phyloP scores from a whole-genome alignment of 1,139 yeast species.

The Candida mesenterica region DNA sequence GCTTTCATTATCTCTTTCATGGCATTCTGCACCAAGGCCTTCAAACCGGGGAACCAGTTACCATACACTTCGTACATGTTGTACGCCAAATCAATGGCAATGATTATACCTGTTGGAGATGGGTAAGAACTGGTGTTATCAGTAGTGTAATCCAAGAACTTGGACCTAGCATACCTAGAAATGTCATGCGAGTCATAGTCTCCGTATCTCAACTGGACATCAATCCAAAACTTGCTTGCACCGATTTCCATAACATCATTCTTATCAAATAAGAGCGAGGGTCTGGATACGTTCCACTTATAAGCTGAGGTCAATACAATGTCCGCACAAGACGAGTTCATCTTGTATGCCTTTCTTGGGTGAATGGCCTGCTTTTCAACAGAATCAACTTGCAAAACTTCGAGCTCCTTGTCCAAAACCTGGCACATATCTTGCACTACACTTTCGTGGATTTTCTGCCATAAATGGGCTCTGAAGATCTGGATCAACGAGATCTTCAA shows the following conservation, averaged over 20 bases:
- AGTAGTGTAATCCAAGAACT: conserved; percentile 87
- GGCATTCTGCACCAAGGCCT: conserved; percentile 85
- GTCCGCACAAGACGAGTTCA: conserved; percentile 96
- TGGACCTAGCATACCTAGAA: conserved; percentile 89
- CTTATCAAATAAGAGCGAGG: conserved; percentile 70
- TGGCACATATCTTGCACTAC: conserved; percentile 92
- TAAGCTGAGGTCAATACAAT: conserved; percentile 71
- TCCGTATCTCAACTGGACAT: conserved; percentile 92
- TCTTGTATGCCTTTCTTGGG: conserved; percentile 94
- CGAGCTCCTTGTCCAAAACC: conserved; percentile 84
- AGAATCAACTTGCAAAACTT: conserved; percentile 75
- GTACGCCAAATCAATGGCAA: conserved; percentile 91
- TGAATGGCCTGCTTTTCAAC: conserved; percentile 93
- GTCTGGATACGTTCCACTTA: conserved; percentile 83
- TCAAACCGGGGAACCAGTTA: conserved; percentile 95
- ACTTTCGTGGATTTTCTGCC: conserved; percentile 99
- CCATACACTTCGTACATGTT: conserved; percentile 97
- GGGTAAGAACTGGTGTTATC: conserved; percentile 88
- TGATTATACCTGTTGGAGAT: conserved; percentile 87
- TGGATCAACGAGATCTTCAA: conserved; percentile 92
- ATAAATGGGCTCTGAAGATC: conserved; percentile 94
- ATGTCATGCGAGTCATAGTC: conserved; percentile 98
- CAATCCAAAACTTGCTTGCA: conserved; percentile 87
- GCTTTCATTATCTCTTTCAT: conserved; percentile 94
- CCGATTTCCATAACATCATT: conserved; percentile 52